A percentile compares a stretch with the other conserved stretches of the same genome.
phyloP scores from a whole-genome alignment of 495 filamentous ascomycete genomes.

The Tuber magnatum region DNA sequence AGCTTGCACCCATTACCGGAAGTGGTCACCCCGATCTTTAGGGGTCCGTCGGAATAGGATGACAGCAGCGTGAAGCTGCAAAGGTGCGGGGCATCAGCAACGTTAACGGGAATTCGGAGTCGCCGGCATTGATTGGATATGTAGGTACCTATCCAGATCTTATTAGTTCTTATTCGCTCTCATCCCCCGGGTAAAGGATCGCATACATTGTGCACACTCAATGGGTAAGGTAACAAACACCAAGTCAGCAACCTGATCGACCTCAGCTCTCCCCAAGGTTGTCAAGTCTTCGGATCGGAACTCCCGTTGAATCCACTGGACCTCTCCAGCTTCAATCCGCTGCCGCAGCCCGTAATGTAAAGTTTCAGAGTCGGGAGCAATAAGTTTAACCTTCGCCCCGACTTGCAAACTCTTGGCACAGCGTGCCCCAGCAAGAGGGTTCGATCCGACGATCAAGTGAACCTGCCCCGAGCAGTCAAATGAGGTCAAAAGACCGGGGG shows the following conservation, averaged over 20 bases:
- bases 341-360: conserved; percentile 67
- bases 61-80: conserved; percentile 80
- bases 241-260: conserved; percentile 72
- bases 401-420: conserved; percentile 71
- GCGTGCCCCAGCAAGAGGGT: conserved; percentile 75
- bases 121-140: conserved; percentile 70
- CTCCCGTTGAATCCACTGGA: conserved; percentile 61
- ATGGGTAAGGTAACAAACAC: conserved; percentile 69
- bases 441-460: conserved; percentile 80
- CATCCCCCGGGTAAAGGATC: conserved; percentile 48
- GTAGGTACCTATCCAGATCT: conserved; percentile 42
- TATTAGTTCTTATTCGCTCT: conserved; percentile 46
- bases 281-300: conserved; percentile 72
- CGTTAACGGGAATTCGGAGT: conserved; percentile 84
- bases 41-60: conserved; percentile 77
- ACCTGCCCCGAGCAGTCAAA: conserved; percentile 66
- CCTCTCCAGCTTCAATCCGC: conserved; percentile 62
- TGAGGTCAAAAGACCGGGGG: conserved; percentile 65
- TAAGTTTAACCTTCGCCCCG: conserved; percentile 79
- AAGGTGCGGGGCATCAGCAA: conserved; percentile 77
- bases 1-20: conserved; percentile 94
- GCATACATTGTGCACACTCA: conserved; percentile 28
- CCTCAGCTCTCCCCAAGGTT: conserved; percentile 68
- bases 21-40: conserved; percentile 93
- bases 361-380: conserved; percentile 59